Evolutionary conservation across 2,329 filamentous ascomycete species (phyloP).

Genomic region (Colletotrichum gloeosporioides): DNA sequence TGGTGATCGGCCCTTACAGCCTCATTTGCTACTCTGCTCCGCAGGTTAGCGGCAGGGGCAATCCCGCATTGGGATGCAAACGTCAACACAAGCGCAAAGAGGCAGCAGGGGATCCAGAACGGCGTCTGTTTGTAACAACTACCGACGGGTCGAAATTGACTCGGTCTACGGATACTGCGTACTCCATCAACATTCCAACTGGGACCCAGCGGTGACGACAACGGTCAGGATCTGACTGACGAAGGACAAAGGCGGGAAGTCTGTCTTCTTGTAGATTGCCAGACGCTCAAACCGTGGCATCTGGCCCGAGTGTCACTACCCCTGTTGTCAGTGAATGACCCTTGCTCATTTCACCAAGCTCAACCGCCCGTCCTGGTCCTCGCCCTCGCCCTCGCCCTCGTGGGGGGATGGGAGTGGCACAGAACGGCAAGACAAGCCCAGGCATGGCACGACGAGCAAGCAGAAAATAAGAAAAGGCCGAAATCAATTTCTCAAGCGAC

Average conservation of each 20-base stretch:
- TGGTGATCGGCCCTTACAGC: slow-evolving; percentile 16
- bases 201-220: slow-evolving; percentile 11
- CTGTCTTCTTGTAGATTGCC: background rate
- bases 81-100: background rate
- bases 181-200: background rate
- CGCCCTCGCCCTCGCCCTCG: background rate
- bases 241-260: background rate
- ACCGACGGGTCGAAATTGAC: slow-evolving; percentile 15
- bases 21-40: slow-evolving; percentile 7
- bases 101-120: background rate
- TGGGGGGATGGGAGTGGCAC: background rate
- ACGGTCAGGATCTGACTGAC: background rate
- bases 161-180: background rate
- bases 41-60: slow-evolving; percentile 11
- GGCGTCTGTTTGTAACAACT: slow-evolving; percentile 16
- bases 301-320: background rate
- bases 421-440: background rate
- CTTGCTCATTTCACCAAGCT: no score
- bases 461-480: background rate
- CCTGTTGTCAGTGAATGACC: background rate
- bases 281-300: background rate
- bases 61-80: slow-evolving; percentile 6
- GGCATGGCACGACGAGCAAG: background rate
- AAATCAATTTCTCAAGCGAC: slow-evolving; percentile 10
- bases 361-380: no score